Base-by-base conservation (phyloP, 2,329 filamentous ascomycete species). In the Hypoxylon sp. region DNA sequence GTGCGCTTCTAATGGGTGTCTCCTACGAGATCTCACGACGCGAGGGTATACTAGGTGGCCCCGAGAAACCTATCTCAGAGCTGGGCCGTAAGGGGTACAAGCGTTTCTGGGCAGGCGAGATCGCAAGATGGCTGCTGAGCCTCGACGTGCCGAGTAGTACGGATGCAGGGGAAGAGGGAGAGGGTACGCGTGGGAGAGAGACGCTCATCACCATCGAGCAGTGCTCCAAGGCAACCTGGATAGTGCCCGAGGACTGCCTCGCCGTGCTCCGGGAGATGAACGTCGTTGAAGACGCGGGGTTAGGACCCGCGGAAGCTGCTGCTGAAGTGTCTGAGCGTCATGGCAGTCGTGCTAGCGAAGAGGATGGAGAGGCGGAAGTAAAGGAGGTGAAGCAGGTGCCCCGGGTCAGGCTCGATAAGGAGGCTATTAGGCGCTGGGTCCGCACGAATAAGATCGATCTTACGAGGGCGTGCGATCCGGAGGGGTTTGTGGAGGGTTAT, bases 1-100 rank as follows among this genome's bases (percentile, higher is more conserved):
- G 96, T 0, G 90, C 93, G 56, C 83, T 98, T 55, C 85, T 99
- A 32, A 98, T 99, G 89, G 94, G 93, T 4, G 89, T 96, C 2
- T 97, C 93, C 39, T 99, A 99, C 80, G 94, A 96, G 79, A 91
- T 99, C 51, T 95, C 94, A 19, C 88, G 90, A 52, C 88, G 92
- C 62, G 94, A 98, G 77, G 90, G 90, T 6, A 85, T 95, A 47
- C 86, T 98, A 29, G 96, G 96, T 37, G 95, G 96, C 0, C 96
- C 96, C 0, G 96, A 99, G 82, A 96, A 97, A 79, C 96, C 95
- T 8, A 90, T 98, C 48, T 96, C 92, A 19, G 92, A 95, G 68
- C 86, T 97, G 52, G 95, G 95, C 1, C 88, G 89, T 73, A 92
- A 89, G 75, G 93, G 93, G 2, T 98, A 98, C 80, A 86, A 87